Conservation (phyloP, 805 yeast species). For the Hanseniaspora vineae region DNA sequence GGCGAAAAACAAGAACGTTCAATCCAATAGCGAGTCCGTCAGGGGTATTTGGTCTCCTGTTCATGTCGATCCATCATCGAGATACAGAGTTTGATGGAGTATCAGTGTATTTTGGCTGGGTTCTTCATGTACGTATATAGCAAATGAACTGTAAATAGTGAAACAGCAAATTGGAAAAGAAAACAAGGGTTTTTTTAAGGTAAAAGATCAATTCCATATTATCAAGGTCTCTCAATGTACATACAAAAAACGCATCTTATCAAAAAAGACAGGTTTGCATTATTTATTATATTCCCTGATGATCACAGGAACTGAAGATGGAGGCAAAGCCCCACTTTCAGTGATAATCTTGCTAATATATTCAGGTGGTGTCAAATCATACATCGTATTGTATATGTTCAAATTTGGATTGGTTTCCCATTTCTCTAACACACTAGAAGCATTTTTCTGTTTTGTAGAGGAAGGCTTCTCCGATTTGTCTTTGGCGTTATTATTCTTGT, state of each 20-base stretch:
- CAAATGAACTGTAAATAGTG: background rate
- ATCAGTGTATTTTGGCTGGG: too few species aligned
- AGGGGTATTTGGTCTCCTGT: conserved; percentile 98
- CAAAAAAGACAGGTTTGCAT: background rate
- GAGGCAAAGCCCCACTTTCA: conserved; percentile 92
- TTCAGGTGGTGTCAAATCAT: conserved; percentile 89
- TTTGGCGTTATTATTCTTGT: conserved; percentile 12
- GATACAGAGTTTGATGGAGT: background rate
- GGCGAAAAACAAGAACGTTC: conserved; percentile 54
- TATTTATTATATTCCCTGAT: conserved; percentile 68
- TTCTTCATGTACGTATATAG: background rate
- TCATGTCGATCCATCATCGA: conserved; percentile 29
- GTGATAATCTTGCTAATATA: conserved; percentile 91
- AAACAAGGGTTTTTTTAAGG: too few species aligned
- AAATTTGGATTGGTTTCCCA: conserved; percentile 55
- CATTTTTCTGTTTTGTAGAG: conserved; percentile 9
- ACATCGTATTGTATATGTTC: conserved; percentile 73
- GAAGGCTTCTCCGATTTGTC: conserved; percentile 11
- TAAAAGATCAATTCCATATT: too few species aligned
- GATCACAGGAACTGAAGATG: conserved; percentile 96
- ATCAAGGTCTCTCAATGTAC: background rate
- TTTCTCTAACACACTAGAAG: conserved; percentile 35
- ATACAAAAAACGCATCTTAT: background rate
- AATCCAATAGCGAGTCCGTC: conserved; percentile 66
- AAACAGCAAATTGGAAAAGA: background rate